phyloP scores from a whole-genome alignment of 2,329 filamentous ascomycete species.

The Fusarium continuum region DNA sequence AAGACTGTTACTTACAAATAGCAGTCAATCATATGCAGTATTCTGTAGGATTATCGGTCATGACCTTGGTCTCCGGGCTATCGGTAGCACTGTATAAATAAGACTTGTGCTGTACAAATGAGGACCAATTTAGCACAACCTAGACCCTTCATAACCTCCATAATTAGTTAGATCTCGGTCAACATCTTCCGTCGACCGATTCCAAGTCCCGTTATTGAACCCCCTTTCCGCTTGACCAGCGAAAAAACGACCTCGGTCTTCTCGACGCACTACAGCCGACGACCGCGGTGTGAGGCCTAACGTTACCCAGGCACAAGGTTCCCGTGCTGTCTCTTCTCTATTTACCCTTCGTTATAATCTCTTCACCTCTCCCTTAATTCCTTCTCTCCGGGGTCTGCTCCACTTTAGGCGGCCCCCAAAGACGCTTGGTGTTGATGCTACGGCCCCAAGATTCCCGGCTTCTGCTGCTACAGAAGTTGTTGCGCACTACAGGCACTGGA shows the following conservation, averaged over 20 bases:
- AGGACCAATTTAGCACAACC: slow-evolving; percentile 22
- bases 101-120: not conserved
- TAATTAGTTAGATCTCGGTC: slow-evolving; percentile 26
- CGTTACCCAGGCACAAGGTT: slow-evolving; percentile 1
- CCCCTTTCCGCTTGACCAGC: slow-evolving; percentile 20
- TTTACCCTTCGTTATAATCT: slow-evolving; percentile 17
- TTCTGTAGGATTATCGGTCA: slow-evolving; percentile 4
- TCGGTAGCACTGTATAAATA: slow-evolving; percentile 20
- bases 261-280: slow-evolving; percentile 35
- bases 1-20: not conserved
- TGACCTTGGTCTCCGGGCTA: slow-evolving; percentile 7
- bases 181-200: slow-evolving; percentile 20
- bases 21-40: not conserved
- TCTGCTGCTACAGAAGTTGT: slow-evolving; percentile 36
- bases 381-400: slow-evolving; percentile 42
- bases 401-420: slow-evolving; percentile 31
- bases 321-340: slow-evolving; percentile 20
- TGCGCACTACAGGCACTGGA: slow-evolving; percentile 19
- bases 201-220: slow-evolving; percentile 3
- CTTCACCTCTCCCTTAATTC: slow-evolving; percentile 16
- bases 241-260: slow-evolving; percentile 39
- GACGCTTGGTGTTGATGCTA: slow-evolving; percentile 34
- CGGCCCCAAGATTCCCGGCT: slow-evolving; percentile 26
- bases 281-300: slow-evolving; percentile 33
- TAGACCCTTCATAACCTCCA: slow-evolving; percentile 15